Evolutionary conservation across 495 filamentous ascomycete genomes (phyloP), one percentile per base, ranked within the genome.

Genomic region (Neurospora sp.): DNA sequence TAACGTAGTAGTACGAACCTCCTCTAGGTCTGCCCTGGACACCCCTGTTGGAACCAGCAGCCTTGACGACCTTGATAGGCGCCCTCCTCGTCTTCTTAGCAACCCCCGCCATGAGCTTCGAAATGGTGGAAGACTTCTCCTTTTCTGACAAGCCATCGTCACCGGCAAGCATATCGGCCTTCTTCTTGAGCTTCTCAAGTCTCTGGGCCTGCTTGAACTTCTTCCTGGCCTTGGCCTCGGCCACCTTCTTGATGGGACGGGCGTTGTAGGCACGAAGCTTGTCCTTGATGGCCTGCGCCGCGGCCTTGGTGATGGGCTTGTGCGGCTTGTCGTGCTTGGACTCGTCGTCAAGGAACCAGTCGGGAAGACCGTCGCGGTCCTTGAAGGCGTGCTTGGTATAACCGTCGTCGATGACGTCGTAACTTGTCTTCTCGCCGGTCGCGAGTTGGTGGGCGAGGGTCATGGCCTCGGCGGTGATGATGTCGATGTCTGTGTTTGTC

Each of bases 381-480:
- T 93, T 93, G 86, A 97, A 94, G 14, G 93, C 87, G 78, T 91
- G 92, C 77, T 94, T 94, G 85, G 96, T 97, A 87, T 94, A 99
- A 42, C 90, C 90, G 71, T 98, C 95, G 79, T 99, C 96, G 38
- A 94, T 81, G 2, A 97, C 81, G 77, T 97, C 92, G 70, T 89
- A 78, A 31, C 87, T 89, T 11, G 90, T 91, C 79, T 91, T 94
- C 78, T 96, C 86, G 31, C 96, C 96, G 0, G 90, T 91, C 31
- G 94, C 96, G 73, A 99, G 89, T 78, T 92, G 88, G 72, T 98
- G 96, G 3, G 96, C 96, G n/a, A 99, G 87, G 9, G 93, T 94
- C 96, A 99, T 99, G 73, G 96, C 96, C 85, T 99, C 96, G 23
- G 94, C 96, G 10, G 96, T 99, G 77, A 98, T 96, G 77, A 99